phyloP scores from a whole-genome alignment of 106 monocot genomes.

The Acorus gramineus region DNA sequence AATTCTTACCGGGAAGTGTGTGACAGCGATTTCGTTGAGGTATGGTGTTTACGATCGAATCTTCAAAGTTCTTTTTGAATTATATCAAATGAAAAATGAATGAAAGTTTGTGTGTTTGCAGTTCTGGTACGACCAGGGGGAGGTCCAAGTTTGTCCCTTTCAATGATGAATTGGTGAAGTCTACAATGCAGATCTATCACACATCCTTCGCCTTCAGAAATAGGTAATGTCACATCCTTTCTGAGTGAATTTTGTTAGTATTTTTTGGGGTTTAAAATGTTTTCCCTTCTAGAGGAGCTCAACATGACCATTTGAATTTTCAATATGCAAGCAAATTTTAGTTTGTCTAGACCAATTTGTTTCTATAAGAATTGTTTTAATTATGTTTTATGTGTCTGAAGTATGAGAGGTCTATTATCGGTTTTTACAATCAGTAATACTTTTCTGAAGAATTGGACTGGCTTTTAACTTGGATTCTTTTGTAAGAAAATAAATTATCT shows the following conservation, averaged over 20 bases:
- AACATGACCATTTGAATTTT: neutral
- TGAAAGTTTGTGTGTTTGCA: neutral
- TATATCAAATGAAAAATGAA: neutral
- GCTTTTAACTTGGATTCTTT: too few relatives aligned
- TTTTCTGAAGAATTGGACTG: too few relatives aligned
- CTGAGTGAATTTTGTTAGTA: neutral
- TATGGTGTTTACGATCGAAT: neutral
- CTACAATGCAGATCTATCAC: slow-evolving; percentile 14
- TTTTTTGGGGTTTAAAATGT: neutral
- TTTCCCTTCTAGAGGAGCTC: neutral
- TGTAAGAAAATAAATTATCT: too few relatives aligned
- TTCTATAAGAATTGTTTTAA: too few relatives aligned
- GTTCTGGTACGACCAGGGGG: slow-evolving; percentile 12
- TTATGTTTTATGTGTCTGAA: too few relatives aligned
- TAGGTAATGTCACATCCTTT: slow-evolving; percentile 1
- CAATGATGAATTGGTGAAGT: slow-evolving; percentile 9
- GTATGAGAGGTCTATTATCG: too few relatives aligned
- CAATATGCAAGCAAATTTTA: neutral
- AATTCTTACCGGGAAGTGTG: slow-evolving; percentile 7
- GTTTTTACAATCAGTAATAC: too few relatives aligned
- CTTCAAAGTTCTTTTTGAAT: neutral
- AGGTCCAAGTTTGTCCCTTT: slow-evolving; percentile 13
- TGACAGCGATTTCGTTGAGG: slow-evolving; percentile 3
- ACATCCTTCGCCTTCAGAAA: slow-evolving; percentile 16
- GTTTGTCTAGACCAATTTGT: too few relatives aligned